Evolutionary conservation across 2,329 filamentous ascomycete species (phyloP), one percentile per base, ranked within the genome.

Genomic region (Colletotrichum gloeosporioides): DNA sequence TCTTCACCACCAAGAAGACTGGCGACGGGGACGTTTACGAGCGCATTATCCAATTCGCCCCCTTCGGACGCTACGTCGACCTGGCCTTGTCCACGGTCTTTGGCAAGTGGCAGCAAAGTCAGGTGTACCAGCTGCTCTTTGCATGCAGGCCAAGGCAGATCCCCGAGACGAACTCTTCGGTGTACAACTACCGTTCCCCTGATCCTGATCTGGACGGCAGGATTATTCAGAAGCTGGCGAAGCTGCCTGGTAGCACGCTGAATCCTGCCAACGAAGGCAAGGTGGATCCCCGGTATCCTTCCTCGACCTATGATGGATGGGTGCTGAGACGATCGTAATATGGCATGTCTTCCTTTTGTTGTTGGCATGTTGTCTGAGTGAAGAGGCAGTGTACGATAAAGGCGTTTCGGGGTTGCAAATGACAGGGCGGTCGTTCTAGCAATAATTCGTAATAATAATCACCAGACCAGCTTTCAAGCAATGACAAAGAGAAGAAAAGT

Each of bases 11-110:
- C 4, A 13, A 32, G 12, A 44, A 27, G 10, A 55, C 25, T 8
- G 75, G 75, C 16, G 67, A 71, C 18, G 75, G 75, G 2, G 75
- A 77, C 2, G 22, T 75, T 4, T 77, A 75, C 59, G 15, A 69
- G 27, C 32, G 29, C 6, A 64, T 77, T 4, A 3, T 75, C 31
- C 49, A 63, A 4, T 77, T 68, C 3, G 57, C 25, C 1, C 75
- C 75, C 2, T 66, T 75, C 12, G 73, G 73, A 7, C 32, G 27
- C 1, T 69, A 76, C 8, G n/a, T 77, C 6, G 67, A 66, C 16
- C 15, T 68, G 2, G 67, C 64, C 12, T 36, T 77, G 22, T 63
- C 63, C 4, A 36, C 22, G 2, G 63, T 29, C 12, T 75, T 71
- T 18, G 55, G 72, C 10, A 68, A 69, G 15, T 68, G 63, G 67